These are phyloP conservation scores for Cyclotella choctawhatcheeana DNA, from an alignment of 108 stramenopile genomes.

Conservation along the genomic window DNA sequence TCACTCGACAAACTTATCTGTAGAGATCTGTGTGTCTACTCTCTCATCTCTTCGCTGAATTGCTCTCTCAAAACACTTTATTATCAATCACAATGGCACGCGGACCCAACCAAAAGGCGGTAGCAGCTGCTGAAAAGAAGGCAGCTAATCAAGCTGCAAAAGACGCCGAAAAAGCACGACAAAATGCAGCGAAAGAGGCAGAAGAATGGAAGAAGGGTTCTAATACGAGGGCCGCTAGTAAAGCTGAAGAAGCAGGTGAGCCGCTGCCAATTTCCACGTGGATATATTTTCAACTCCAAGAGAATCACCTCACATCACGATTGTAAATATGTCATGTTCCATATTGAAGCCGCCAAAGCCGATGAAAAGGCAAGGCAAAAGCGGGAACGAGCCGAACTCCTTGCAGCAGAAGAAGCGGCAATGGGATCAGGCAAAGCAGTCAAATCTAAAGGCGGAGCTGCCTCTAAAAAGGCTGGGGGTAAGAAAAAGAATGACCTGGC, in stretches of 20 bases:
- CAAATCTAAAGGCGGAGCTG: slow-evolving; percentile 46
- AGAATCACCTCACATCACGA: too few species aligned
- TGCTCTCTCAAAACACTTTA: too few species aligned
- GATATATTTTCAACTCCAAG: too few species aligned
- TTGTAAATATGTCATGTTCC: too few species aligned
- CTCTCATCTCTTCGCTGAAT: too few species aligned
- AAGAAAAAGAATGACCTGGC: slow-evolving; percentile 73
- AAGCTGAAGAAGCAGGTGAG: slow-evolving; percentile 55
- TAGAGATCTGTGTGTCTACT: too few species aligned
- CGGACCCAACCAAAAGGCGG: slow-evolving; percentile 67
- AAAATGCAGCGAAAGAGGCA: slow-evolving; percentile 52
- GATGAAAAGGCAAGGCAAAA: slow-evolving; percentile 79
- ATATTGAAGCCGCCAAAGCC: slow-evolving; percentile 79
- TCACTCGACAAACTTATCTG: too few species aligned
- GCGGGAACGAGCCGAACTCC: slow-evolving; percentile 72
- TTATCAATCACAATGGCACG: slow-evolving; percentile 37
- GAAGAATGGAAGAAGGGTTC: slow-evolving; percentile 77
- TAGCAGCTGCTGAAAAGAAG: slow-evolving; percentile 69
- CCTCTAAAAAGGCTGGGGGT: slow-evolving; percentile 36
- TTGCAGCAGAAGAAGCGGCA: slow-evolving; percentile 72
- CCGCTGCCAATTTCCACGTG: too few species aligned
- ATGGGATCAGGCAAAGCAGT: slow-evolving; percentile 52
- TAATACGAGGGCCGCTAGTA: slow-evolving; percentile 51
- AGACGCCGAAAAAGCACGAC: slow-evolving; percentile 54
- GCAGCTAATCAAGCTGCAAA: slow-evolving; percentile 70